Evolutionary conservation across 352 stramenopile genomes (phyloP).

Genomic region (Halophytophthora polymorphica): DNA sequence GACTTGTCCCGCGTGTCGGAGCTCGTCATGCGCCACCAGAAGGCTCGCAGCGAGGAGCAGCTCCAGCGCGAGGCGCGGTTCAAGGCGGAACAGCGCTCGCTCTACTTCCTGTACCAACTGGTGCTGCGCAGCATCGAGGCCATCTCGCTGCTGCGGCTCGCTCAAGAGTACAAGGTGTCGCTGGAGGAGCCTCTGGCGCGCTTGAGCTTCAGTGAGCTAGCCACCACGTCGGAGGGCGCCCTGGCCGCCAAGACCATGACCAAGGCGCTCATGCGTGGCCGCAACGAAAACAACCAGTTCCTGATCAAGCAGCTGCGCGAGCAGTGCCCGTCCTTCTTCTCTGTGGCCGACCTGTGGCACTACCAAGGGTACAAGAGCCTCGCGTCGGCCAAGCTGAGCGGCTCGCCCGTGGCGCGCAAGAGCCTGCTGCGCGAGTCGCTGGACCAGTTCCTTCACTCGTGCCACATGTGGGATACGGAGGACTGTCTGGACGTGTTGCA

Average conservation of each 20-base stretch:
- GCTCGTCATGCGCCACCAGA: conserved; percentile 66
- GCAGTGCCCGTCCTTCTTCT: conserved; percentile 84
- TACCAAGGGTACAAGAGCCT: conserved; percentile 85
- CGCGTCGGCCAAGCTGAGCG: conserved; percentile 74
- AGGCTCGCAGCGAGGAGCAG: conserved; percentile 67
- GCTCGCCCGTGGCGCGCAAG: conserved; percentile 52
- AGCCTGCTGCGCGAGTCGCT: conserved; percentile 70
- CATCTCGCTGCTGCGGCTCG: conserved; percentile 68
- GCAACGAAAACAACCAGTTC: conserved; percentile 81
- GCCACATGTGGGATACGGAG: conserved; percentile 83
- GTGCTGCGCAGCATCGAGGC: conserved; percentile 75
- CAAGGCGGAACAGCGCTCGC: conserved; percentile 78
- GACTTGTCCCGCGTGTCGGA: conserved; percentile 59
- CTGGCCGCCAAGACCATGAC: conserved; percentile 73
- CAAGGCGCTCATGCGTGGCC: conserved; percentile 70
- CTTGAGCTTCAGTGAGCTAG: conserved; percentile 75
- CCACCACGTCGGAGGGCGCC: conserved; percentile 58
- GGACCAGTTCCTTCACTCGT: conserved; percentile 76
- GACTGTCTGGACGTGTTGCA: conserved; percentile 76
- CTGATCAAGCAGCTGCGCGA: conserved; percentile 81
- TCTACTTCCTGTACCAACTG: conserved; percentile 79
- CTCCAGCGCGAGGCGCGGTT: conserved; percentile 72
- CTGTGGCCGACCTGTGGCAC: conserved; percentile 73
- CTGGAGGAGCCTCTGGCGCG: conserved; percentile 61
- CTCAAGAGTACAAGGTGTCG: conserved; percentile 64